Evolutionary conservation across 441 rosid genomes (phyloP), one percentile per base, ranked within the genome.

Genomic region (Dalechampia spathulata): DNA sequence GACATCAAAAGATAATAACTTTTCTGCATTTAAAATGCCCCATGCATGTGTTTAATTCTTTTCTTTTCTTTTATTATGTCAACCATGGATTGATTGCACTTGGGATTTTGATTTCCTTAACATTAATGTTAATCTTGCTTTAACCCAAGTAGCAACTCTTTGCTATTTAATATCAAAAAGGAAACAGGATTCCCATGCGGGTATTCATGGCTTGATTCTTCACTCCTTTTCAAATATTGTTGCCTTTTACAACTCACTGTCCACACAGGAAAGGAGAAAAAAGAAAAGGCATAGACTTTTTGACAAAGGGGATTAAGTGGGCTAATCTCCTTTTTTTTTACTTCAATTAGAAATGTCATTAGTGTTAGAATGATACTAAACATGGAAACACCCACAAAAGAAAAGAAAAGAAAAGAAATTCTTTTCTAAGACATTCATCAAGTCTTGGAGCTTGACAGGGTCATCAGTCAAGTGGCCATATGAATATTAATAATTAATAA

Each of bases 381-480:
- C 12, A 38, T 30, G 39, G 70, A 59, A n/a, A n/a, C n/a, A n/a
- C n/a, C n/a, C n/a, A n/a, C n/a, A n/a, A n/a, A n/a, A n/a, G n/a
- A n/a, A n/a, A n/a, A n/a, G n/a, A n/a, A n/a, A n/a, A n/a, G n/a
- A 43, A 44, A 12, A 8, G 32, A 21, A 10, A 7, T 7, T 13
- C 36, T 19, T 10, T 21, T 46, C 40, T 9, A 1, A 15, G 27
- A 36, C 4, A 41, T 38, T 37, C 10, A 26, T 3, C 30, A 36
- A 15, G 13, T 5, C 14, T 52, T 7, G 16, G 22, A 19, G 56
- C 52, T 34, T 36, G 19, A 19, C 22, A 43, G 30, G 36, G 22
- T 72, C 73, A 45, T 42, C 45, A 39, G 57, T 52, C 69, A 68
- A 26, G 22, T 14, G 30, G 19, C 42, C 51, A 49, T 19, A 72